Evolutionary conservation across 2,329 filamentous ascomycete genomes (phyloP), one percentile per base, ranked within the genome.

Genomic region (Colletotrichum magnum): DNA sequence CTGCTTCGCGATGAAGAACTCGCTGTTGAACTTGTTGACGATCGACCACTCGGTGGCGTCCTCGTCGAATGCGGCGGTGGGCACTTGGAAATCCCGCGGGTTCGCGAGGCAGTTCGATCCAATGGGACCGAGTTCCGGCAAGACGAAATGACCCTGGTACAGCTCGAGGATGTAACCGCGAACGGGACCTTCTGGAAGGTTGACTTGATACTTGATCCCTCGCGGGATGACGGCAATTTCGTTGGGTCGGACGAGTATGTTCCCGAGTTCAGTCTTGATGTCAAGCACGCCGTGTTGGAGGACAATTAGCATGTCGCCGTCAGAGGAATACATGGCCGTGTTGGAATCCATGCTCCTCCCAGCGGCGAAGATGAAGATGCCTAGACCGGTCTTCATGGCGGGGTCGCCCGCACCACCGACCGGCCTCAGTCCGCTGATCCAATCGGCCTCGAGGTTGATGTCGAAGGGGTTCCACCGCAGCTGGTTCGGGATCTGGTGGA

Each of bases 401-500:
- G 91, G 90, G 73, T 93, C 89, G n/a, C 92, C 92, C 0, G 91
- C 89, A 6, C 91, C 91, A 2, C 90, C 91, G 16, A 93, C 84
- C 28, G 92, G 81, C 61, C 91, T 87, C 56, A 92, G 78, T 5
- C 79, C 78, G 10, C 79, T 78, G 64, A 85, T 79, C 58, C 84
- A 84, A 50, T 79, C 77, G n/a, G 81, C 77, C 59, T 80, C 77
- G 45, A 80, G 77, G 36, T 65, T 72, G 45, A 94, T 84, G 75
- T 95, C 91, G 77, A 95, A 94, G 1, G 87, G 93, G 74, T 94
- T 91, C 94, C 94, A 97, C 70, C 93, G 89, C 41, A 97, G 85
- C 80, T 96, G 94, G 74, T 95, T 95, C 0, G 94, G 94, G 59
- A 94, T 92, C 71, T 93, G 90, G 74, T 93, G 89, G 71, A 93